Conservation (phyloP, 2,329 filamentous ascomycete genomes). For the Moelleriella libera region DNA sequence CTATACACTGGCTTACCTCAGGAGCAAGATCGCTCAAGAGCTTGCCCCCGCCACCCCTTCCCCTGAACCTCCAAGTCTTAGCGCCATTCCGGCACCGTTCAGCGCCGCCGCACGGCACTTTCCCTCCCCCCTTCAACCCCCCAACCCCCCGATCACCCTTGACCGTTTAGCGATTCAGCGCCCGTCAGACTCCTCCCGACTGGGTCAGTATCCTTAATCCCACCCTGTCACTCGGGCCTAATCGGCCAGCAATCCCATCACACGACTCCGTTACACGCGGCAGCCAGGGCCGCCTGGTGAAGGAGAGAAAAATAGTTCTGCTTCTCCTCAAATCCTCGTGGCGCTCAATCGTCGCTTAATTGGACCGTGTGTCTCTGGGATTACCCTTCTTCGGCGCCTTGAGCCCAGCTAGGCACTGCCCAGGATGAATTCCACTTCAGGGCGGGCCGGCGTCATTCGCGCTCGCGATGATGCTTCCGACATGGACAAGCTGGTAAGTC, state of each 20-base stretch:
- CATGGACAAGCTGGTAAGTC: constrained; percentile 46
- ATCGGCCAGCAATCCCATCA: constrained; percentile 6
- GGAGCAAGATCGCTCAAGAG: no score
- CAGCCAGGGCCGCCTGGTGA: constrained; percentile 2
- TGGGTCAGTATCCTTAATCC: constrained; percentile 4
- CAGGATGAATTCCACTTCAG: constrained; percentile 28
- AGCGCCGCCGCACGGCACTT: no score
- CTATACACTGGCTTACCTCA: no score
- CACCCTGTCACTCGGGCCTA: constrained; percentile 7
- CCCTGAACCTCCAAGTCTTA: no score
- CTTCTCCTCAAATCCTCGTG: constrained; percentile 1
- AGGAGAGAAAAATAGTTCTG: constrained; percentile 3
- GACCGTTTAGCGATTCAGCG: not conserved
- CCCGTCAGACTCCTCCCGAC: not conserved
- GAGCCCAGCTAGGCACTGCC: constrained; percentile 6
- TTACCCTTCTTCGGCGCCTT: constrained; percentile 2
- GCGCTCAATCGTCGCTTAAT: not conserved
- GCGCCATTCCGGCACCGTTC: no score
- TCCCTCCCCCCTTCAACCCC: no score
- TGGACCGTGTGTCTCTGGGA: constrained; percentile 2
- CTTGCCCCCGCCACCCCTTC: no score
- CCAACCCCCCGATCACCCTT: not conserved
- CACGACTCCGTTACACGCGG: constrained; percentile 7
- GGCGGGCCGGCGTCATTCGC: constrained; percentile 43
- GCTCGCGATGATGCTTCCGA: constrained; percentile 34